These are phyloP conservation scores for Russula foetens DNA, from an alignment of 768 basidiomycete species.

Conservation along the genomic window DNA sequence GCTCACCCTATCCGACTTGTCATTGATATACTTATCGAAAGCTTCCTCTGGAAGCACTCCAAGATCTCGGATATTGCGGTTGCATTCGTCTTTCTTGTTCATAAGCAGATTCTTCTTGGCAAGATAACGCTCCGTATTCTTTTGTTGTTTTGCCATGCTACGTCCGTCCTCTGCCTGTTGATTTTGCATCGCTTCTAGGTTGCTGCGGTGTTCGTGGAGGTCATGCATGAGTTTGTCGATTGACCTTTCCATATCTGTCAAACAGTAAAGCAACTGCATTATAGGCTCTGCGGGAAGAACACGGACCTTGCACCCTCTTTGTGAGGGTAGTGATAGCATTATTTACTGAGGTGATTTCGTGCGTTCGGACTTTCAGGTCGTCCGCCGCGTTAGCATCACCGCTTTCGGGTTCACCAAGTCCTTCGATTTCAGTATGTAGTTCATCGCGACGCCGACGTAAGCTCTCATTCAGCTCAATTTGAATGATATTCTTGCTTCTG, in stretches of 20 bases:
- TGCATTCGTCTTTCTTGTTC: slow-evolving; percentile 87
- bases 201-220: slow-evolving; percentile 56
- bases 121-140: slow-evolving; percentile 90
- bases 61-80: slow-evolving; percentile 89
- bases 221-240: slow-evolving; percentile 51
- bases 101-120: slow-evolving; percentile 84
- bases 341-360: slow-evolving; percentile 64
- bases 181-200: slow-evolving; percentile 67
- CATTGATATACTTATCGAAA: slow-evolving; percentile 87
- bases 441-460: slow-evolving; percentile 76
- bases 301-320: slow-evolving; percentile 52
- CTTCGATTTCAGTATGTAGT: slow-evolving; percentile 65
- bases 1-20: slow-evolving; percentile 80
- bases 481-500: slow-evolving; percentile 67
- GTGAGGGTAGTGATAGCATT: slow-evolving; percentile 56
- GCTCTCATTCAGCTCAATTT: slow-evolving; percentile 91
- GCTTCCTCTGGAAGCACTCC: slow-evolving; percentile 97
- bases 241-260: slow-evolving; percentile 61
- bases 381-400: slow-evolving; percentile 52
- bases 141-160: slow-evolving; percentile 84
- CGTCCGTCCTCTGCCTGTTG: slow-evolving; percentile 85
- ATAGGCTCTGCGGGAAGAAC: not conserved
- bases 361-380: slow-evolving; percentile 56
- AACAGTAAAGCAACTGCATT: not conserved
- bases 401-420: slow-evolving; percentile 52